Evolutionary conservation across 2,329 filamentous ascomycete species (phyloP), one percentile per base, ranked within the genome.

Genomic region (Immersiporthe knoxdaviesiana): DNA sequence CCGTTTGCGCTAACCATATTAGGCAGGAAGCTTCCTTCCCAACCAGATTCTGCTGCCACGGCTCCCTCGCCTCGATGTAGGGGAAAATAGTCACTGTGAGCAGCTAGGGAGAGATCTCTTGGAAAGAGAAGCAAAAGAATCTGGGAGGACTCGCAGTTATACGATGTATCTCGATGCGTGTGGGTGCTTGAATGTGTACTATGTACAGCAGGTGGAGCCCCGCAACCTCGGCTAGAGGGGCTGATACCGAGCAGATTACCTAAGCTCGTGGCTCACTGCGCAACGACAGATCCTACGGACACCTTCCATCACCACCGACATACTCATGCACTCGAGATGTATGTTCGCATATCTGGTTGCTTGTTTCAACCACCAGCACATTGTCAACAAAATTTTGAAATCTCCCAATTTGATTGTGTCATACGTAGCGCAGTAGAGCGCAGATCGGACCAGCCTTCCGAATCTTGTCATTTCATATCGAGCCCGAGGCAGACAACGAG

Each of bases 391-490:
- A 44, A n/a, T n/a, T 60, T 64, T 12, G 35, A 67, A 41, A 54
- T 35, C 24, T 67, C 60, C 52, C 60, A 70, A 54, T 67, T 39
- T 27, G n/a, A 32, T 39, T 60, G 58, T 56, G 27, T 32, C 56
- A 24, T 70, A 60, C 56, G 41, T 70, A 60, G 60, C 68, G 21
- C 59, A 27, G n/a, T 24, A 18, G 59, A n/a, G 32, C 56, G 59
- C 37, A 7, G 11, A 30, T 16, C 24, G 10, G 12, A 3, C n/a
- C 37, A 37, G 18, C 2, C 8, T 11, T n/a, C 30, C 44, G 41
- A 61, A 47, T 30, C 41, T 54, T 54, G 24, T 35, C 63, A 35
- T 41, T 47, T 35, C 50, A 67, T 64, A 24, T 64, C 60, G 32
- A 63, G 32, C 10, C 24, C 37, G n/a, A 18, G 21, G 10, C 24